Conservation (phyloP, 306 rosid species). For the Ormosia semicastrata region DNA sequence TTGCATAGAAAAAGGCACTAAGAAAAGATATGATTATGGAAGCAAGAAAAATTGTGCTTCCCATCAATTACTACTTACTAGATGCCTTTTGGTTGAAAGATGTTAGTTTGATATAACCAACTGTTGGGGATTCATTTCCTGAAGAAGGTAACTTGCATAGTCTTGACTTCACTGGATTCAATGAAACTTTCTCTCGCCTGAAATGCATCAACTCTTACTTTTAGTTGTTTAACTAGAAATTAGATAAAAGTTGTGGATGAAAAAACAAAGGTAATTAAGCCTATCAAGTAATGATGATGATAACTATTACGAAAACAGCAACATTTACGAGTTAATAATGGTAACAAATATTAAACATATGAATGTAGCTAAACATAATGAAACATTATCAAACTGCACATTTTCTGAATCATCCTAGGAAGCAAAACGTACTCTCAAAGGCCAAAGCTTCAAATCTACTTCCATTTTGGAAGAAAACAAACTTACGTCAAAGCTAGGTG, state of each 20-base stretch:
- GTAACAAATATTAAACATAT: neutral
- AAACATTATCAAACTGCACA: conserved; percentile 6
- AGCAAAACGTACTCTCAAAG: conserved; percentile 1
- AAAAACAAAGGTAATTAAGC: neutral
- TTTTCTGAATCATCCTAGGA: neutral
- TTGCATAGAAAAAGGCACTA: neutral
- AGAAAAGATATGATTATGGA: neutral
- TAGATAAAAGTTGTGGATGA: neutral
- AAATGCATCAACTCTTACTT: conserved; percentile 28
- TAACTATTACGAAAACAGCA: neutral
- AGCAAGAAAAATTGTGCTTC: conserved; percentile 8
- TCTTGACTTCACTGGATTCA: conserved; percentile 93
- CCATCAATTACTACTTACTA: conserved; percentile 48
- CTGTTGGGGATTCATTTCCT: conserved; percentile 62
- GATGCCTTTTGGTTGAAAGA: conserved; percentile 89
- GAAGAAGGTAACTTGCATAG: conserved; percentile 69
- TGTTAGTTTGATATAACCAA: conserved; percentile 91
- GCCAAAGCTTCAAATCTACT: conserved; percentile 1
- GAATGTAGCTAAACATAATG: neutral
- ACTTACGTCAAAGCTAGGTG: conserved; percentile 66
- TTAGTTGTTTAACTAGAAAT: neutral
- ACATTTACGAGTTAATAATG: neutral
- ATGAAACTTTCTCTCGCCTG: conserved; percentile 88
- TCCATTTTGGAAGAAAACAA: neutral
- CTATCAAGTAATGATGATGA: neutral